Evolutionary conservation across 176 grass and related monocot genomes (phyloP).

Genomic region (Oryza meyeriana): DNA sequence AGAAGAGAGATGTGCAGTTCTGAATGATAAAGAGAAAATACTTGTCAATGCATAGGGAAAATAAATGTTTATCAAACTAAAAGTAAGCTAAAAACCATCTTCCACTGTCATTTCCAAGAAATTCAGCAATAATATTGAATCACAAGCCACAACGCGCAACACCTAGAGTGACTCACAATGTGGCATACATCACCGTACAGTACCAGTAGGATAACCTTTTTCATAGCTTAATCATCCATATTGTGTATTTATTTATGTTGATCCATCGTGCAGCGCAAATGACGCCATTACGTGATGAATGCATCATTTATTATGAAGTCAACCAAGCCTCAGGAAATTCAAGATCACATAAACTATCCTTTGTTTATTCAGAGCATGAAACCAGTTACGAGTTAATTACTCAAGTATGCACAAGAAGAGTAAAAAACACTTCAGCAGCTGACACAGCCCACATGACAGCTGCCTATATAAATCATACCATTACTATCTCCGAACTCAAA

Average conservation of each 20-base stretch:
- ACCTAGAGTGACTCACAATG: neutral
- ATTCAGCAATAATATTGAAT: neutral
- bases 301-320: slow-evolving; percentile 13
- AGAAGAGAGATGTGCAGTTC: too few relatives aligned
- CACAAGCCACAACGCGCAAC: neutral
- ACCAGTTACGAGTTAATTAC: slow-evolving; percentile 19
- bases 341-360: slow-evolving; percentile 21
- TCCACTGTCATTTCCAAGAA: neutral
- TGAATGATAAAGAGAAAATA: neutral
- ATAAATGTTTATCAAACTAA: neutral
- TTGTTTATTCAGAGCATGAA: slow-evolving; percentile 29
- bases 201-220: neutral
- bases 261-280: neutral
- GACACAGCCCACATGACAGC: slow-evolving; percentile 30
- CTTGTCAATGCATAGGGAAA: neutral
- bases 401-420: neutral
- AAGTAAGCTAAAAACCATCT: neutral
- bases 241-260: slow-evolving; percentile 10
- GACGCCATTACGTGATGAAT: neutral
- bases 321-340: neutral
- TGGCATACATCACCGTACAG: neutral
- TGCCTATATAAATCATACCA: slow-evolving; percentile 37
- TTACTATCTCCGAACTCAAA: neutral
- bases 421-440: slow-evolving; percentile 13
- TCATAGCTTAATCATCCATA: neutral